Conservation (phyloP, 208 protist species). For the Dictyostelium gargantuum region DNA sequence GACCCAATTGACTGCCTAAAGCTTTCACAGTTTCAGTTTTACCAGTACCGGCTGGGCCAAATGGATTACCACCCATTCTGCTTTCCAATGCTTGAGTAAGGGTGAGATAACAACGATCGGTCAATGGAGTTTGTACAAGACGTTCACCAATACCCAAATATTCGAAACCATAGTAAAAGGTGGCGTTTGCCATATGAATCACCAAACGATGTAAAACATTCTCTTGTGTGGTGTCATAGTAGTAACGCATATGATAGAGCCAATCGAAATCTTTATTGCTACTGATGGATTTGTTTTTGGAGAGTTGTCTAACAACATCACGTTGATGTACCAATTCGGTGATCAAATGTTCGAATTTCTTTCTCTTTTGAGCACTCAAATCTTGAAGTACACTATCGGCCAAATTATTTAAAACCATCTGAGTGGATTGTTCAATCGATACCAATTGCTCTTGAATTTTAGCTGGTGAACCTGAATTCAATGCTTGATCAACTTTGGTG, state of each 20-base stretch:
- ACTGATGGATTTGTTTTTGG: not conserved
- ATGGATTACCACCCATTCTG: conserved; percentile 96
- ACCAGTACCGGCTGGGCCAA: conserved; percentile 97
- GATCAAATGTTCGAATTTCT: conserved; percentile 97
- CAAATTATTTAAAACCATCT: conserved; percentile 70
- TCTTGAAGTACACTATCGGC: conserved; percentile 88
- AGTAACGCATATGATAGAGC: conserved; percentile 95
- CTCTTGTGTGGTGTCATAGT: conserved; percentile 83
- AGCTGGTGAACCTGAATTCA: not conserved
- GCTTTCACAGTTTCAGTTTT: conserved; percentile 99
- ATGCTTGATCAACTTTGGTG: conserved; percentile 86
- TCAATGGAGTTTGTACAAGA: conserved; percentile 96
- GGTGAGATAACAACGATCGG: conserved; percentile 98
- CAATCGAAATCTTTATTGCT: conserved; percentile 93
- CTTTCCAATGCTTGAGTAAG: conserved; percentile 98
- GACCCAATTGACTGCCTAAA: conserved; percentile 96
- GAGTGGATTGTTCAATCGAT: conserved; percentile 55
- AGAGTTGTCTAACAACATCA: conserved; percentile 87
- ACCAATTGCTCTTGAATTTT: conserved; percentile 40
- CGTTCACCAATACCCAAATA: conserved; percentile 97
- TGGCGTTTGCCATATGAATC: conserved; percentile 96
- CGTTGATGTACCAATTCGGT: conserved; percentile 98
- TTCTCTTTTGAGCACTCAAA: conserved; percentile 89
- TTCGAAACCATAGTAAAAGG: conserved; percentile 98
- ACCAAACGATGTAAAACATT: conserved; percentile 83